Percentiles rank a stretch among this genome's conserved stretches.
Evolutionary conservation across 1,284 basidiomycete species (phyloP).

Genomic region (Malassezia arunalokei): DNA sequence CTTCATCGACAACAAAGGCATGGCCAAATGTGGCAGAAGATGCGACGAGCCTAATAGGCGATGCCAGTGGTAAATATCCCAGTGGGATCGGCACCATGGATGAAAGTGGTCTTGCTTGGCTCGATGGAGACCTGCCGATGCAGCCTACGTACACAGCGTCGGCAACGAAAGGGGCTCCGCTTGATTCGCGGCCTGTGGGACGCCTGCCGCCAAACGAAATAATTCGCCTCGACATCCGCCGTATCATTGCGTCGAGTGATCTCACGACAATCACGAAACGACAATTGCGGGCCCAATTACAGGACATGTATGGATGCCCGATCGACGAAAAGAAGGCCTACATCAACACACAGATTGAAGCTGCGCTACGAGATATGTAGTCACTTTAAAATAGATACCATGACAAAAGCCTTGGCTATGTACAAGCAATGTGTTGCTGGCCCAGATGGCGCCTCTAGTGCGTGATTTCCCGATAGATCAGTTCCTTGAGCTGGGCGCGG

Average conservation of each 20-base stretch:
- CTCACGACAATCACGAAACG: slow-evolving; percentile 38
- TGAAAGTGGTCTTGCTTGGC: not conserved
- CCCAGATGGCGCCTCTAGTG: not conserved
- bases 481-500: slow-evolving; percentile 43
- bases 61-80: not conserved
- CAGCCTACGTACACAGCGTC: not conserved
- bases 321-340: slow-evolving; percentile 37
- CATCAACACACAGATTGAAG: slow-evolving; percentile 36
- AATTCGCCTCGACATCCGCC: slow-evolving; percentile 33
- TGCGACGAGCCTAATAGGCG: not conserved
- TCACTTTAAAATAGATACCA: not conserved
- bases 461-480: slow-evolving; percentile 39
- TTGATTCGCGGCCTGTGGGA: not conserved
- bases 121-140: not conserved
- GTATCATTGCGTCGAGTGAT: slow-evolving; percentile 31
- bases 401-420: not conserved
- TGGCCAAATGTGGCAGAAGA: not conserved
- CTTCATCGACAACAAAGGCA: not conserved
- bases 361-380: slow-evolving; percentile 16
- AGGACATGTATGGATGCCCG: slow-evolving; percentile 26
- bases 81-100: not conserved
- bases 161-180: not conserved
- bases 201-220: slow-evolving; percentile 29
- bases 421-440: not conserved
- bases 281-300: slow-evolving; percentile 29